Percentiles rank a stretch among this genome's conserved stretches.
Evolutionary conservation across 1,284 basidiomycete genomes (phyloP).

Genomic region (Ceratobasidium sp.): DNA sequence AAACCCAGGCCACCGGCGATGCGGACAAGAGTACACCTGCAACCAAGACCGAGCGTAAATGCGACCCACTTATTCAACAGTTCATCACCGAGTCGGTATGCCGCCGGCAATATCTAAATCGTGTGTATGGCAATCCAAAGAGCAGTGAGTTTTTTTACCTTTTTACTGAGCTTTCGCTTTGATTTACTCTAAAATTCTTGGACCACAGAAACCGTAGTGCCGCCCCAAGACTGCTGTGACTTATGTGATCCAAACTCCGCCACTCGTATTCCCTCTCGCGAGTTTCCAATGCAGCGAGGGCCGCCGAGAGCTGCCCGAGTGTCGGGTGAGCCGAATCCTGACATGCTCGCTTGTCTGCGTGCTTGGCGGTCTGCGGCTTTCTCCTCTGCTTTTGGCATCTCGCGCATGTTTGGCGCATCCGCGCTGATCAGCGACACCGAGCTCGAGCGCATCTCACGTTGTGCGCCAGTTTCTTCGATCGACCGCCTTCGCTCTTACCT

Average conservation of each 20-base stretch:
- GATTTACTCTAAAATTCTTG: not conserved
- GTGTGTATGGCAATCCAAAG: not conserved
- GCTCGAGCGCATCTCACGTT: conserved; percentile 30
- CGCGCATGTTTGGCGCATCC: conserved; percentile 13
- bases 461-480: conserved; percentile 16
- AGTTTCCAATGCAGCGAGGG: conserved; percentile 5
- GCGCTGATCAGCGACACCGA: conserved; percentile 22
- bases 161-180: not conserved
- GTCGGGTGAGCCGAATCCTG: conserved; percentile 8
- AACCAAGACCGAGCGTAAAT: not conserved
- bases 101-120: conserved; percentile 3
- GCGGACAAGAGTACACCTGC: too few species aligned
- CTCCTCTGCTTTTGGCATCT: conserved; percentile 1
- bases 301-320: conserved; percentile 6
- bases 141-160: not conserved
- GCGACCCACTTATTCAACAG: not conserved
- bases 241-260: conserved; percentile 8
- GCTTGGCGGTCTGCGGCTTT: conserved; percentile 11
- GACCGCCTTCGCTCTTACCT: conserved; percentile 20
- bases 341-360: conserved; percentile 10
- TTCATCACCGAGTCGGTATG: not conserved
- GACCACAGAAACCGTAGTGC: not conserved
- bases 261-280: not conserved
- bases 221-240: conserved; percentile 19
- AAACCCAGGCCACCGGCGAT: too few species aligned